Conservation (phyloP, 2,329 filamentous ascomycete genomes). For the Sporothrix inflata region DNA sequence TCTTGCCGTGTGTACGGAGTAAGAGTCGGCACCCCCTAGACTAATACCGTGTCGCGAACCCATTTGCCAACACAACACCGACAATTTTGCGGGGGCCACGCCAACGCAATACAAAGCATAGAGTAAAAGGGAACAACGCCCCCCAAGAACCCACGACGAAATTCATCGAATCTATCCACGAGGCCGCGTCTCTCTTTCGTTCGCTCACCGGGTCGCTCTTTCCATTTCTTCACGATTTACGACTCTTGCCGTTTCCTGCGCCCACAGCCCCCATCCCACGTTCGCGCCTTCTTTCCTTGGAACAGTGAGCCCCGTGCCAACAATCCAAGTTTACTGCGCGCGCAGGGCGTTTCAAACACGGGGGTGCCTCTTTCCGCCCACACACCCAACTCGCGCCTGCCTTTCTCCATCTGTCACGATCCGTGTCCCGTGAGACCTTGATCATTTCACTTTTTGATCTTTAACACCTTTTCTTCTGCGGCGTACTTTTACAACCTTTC, state of each 20-base stretch:
- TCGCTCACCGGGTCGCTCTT: conserved; percentile 10
- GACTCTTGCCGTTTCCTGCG: background rate
- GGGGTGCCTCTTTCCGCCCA: conserved; percentile 6
- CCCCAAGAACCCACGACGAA: background rate
- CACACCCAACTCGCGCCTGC: conserved; percentile 11
- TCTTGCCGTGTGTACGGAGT: no score
- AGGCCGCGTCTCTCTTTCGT: background rate
- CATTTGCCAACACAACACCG: conserved; percentile 10
- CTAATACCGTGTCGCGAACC: conserved; percentile 18
- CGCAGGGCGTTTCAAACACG: conserved; percentile 14
- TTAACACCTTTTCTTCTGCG: background rate
- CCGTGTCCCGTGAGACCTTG: background rate
- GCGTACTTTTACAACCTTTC: background rate
- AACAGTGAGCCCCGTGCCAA: conserved; percentile 20
- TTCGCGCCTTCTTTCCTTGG: conserved; percentile 13
- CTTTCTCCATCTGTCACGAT: background rate
- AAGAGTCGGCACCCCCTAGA: background rate
- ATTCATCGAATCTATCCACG: no score
- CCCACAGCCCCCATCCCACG: background rate
- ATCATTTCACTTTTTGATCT: background rate
- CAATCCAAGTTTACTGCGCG: conserved; percentile 19
- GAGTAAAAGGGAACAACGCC: background rate
- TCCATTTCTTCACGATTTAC: conserved; percentile 12
- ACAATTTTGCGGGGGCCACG: background rate
- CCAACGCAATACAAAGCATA: background rate